phyloP scores from a whole-genome alignment of 2,329 filamentous ascomycete genomes.

The Juglanconis sp. region DNA sequence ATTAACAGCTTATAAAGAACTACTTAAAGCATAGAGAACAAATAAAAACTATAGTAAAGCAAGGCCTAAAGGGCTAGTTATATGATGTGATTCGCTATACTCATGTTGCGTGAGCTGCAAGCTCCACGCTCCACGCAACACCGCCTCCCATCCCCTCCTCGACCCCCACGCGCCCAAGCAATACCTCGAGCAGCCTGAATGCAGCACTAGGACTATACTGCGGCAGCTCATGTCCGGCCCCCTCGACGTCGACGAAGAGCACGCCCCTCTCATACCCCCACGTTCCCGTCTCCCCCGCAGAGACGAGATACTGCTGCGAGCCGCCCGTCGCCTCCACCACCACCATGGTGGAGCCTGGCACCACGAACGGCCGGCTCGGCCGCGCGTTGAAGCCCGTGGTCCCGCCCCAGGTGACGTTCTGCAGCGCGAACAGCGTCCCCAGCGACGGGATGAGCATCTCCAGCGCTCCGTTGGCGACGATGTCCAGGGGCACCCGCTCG shows the following conservation, averaged over 20 bases:
- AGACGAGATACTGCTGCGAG: slow-evolving; percentile 15
- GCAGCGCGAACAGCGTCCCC: slow-evolving; percentile 69
- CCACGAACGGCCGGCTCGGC: slow-evolving; percentile 63
- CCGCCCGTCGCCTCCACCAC: slow-evolving; percentile 21
- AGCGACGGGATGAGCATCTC: slow-evolving; percentile 69
- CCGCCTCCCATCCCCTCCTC: slow-evolving; percentile 6
- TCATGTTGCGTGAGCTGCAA: too few species aligned
- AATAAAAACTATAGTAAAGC: too few species aligned
- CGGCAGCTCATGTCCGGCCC: slow-evolving; percentile 8
- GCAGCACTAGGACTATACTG: slow-evolving; percentile 10
- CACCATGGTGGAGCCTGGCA: slow-evolving; percentile 56
- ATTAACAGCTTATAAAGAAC: too few species aligned
- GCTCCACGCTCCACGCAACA: not conserved
- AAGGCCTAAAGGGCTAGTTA: too few species aligned
- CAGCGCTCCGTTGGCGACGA: slow-evolving; percentile 69
- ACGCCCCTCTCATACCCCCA: slow-evolving; percentile 8
- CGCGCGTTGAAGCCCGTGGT: slow-evolving; percentile 63
- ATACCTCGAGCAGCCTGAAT: slow-evolving; percentile 7
- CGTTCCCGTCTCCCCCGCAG: slow-evolving; percentile 6
- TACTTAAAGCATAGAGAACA: too few species aligned
- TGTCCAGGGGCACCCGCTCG: slow-evolving; percentile 67
- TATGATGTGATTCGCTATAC: too few species aligned
- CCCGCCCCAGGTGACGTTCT: slow-evolving; percentile 80
- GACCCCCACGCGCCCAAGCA: slow-evolving; percentile 12
- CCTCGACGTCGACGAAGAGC: slow-evolving; percentile 19